Base-by-base conservation (phyloP, 2,329 filamentous ascomycete species). In the Epichloe sylvatica region DNA sequence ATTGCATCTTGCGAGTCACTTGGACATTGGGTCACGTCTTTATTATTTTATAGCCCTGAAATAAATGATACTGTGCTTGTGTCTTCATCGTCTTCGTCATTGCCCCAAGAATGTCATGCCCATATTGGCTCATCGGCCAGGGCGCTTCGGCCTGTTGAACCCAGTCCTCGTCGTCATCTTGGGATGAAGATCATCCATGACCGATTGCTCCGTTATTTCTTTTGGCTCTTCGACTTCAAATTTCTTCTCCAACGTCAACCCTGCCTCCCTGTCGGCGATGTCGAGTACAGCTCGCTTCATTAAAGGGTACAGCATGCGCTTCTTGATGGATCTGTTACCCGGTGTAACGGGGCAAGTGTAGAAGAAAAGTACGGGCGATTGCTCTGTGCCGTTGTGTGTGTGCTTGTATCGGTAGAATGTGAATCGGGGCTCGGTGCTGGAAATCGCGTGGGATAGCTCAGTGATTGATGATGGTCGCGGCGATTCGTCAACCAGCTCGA, bases 261-360 rank as follows among this genome's bases (percentile, higher is more conserved):
- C 81, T 1, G 78, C 82, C 56, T 86, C 78, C 36, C 67, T 68
- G 58, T 81, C 77, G 17, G 85, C 86, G 35, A 82, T 64, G n/a
- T 71, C 67, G 33, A 89, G 70, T 3, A 86, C 83, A 23, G 78
- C 76, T 11, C 77, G 72, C 67, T 81, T 82, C 70, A 81, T 82
- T 25, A 82, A 70, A 35, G 86, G 85, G 63, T 92, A 92, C 60
- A 92, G 67, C 87, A 94, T 94, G 55, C 86, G 76, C 67, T 85
- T 83, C 70, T 87, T 90, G 70, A 92, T 85, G 47, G 77, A 71
- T 67, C 81, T 86, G 47, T 75, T 79, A 30, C 71, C 76, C 0
- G 77, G 68, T 4, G 82, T 74, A 7, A 76, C 70, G 0, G 87
- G 87, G 64, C 85, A 89, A 5, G 86, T 91, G 68, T 89, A 91